Base-by-base conservation (phyloP, 2,329 filamentous ascomycete genomes). In the Penicillium occitanis region DNA sequence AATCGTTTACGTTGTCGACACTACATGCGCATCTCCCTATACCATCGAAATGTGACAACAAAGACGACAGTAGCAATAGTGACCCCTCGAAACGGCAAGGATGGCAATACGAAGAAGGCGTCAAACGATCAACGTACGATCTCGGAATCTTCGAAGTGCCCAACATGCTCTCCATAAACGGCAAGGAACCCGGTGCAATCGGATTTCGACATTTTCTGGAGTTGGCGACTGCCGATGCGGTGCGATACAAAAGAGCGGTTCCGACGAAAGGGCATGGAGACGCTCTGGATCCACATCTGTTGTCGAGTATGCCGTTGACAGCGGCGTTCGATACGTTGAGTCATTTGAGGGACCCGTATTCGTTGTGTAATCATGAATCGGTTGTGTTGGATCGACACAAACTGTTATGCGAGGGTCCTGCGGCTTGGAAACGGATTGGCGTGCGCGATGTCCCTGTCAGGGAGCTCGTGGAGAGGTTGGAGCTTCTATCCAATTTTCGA, bases 181-280 rank as follows among this genome's bases (percentile, higher is more conserved):
- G 81, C 6, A 74, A 75, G 30, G 82, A 84, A 67, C 76, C 77
- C 0, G 82, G 82, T 0, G 82, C 81, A 0, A 71, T 83, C 11
- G 81, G 82, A 0, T 79, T 82, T 61, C 79, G 80, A 37, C 75
- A 83, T 71, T 84, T 80, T 63, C 73, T 84, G 3, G 82, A 84
- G 67, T 70, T 82, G 5, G 76, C 81, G 1, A 73, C 83, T 3
- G 76, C 80, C 0, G 81, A 82, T 68, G 66, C 67, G 0, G 58
- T 72, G 46, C 67, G 69, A 51, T 75, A 74, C 59, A 67, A 66
- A 1, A 73, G 71, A 0, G 69, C 68, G 7, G 59, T 69, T 40
- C 68, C 71, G n/a, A 69, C 63, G 22, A 42, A 68, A 25, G 63
- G 69, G 14, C 14, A n/a, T 10, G 62, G 71, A 6, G 70, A 71